Conservation (phyloP, 2,329 filamentous ascomycete genomes). For the Colletotrichum tofieldiae region DNA sequence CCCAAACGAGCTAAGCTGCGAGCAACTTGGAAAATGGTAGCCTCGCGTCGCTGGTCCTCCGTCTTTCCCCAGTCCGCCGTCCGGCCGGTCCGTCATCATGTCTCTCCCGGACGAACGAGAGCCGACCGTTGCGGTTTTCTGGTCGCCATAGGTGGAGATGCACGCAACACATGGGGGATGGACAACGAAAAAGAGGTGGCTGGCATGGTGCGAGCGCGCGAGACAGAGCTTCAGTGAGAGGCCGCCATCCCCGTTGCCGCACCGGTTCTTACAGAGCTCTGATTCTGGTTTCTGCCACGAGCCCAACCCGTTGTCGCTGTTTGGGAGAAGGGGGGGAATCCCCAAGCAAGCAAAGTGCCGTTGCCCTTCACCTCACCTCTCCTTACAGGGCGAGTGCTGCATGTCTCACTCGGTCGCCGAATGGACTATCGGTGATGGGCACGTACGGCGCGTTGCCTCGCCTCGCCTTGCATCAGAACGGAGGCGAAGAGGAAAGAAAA, state of each 20-base stretch:
- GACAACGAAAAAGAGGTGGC: constrained; percentile 1
- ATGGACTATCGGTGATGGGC: neutral
- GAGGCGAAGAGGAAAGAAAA: neutral
- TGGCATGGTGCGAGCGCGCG: neutral
- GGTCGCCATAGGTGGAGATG: neutral
- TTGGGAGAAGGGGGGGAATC: neutral
- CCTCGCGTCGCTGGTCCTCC: constrained; percentile 12
- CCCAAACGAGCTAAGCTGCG: neutral
- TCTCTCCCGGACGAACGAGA: neutral
- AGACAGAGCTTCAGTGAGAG: neutral
- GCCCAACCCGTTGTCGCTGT: neutral
- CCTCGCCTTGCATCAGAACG: neutral
- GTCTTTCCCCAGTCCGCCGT: constrained; percentile 1
- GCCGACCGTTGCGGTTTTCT: neutral
- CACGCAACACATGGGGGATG: neutral
- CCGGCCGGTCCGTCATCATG: neutral
- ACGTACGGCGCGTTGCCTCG: neutral
- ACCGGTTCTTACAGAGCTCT: neutral
- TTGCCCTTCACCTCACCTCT: neutral
- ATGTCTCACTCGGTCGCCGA: neutral
- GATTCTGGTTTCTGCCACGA: neutral
- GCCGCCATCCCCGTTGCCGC: neutral
- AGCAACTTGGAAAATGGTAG: neutral
- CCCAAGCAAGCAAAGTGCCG: neutral
- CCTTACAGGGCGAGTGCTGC: neutral